These are phyloP conservation scores for Didymella exigua DNA, from an alignment of 2,329 filamentous ascomycete species.

Conservation along the genomic window DNA sequence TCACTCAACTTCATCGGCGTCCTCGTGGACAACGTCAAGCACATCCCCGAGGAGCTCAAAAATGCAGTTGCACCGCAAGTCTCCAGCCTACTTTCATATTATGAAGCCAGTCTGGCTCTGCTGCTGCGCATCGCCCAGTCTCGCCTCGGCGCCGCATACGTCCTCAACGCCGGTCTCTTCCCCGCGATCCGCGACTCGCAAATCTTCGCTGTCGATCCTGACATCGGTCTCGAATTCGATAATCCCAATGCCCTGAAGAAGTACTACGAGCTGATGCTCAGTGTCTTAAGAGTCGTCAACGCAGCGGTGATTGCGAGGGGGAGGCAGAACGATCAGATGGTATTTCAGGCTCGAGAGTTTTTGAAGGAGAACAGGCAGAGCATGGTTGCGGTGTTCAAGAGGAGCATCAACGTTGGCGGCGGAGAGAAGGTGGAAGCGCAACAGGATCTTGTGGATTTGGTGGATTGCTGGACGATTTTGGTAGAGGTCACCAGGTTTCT, in stretches of 20 bases:
- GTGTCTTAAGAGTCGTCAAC: conserved; percentile 80
- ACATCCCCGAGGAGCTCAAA: conserved; percentile 70
- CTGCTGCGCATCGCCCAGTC: conserved; percentile 85
- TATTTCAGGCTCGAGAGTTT: conserved; percentile 79
- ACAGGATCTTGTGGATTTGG: conserved; percentile 73
- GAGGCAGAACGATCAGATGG: conserved; percentile 73
- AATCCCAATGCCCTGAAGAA: conserved; percentile 73
- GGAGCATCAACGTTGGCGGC: conserved; percentile 76
- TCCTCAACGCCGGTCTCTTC: conserved; percentile 91
- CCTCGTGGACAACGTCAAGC: conserved; percentile 83
- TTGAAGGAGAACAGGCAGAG: conserved; percentile 80
- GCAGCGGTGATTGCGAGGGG: conserved; percentile 82
- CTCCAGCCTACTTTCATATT: conserved; percentile 62
- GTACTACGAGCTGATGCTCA: conserved; percentile 83
- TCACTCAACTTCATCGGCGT: conserved; percentile 90
- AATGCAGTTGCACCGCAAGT: conserved; percentile 55
- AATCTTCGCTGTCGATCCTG: conserved; percentile 89
- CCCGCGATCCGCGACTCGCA: conserved; percentile 77
- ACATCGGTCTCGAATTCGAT: conserved; percentile 79
- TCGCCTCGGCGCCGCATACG: conserved; percentile 78
- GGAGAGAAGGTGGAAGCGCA: conserved; percentile 61
- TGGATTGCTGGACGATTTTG: conserved; percentile 83
- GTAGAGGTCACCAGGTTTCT: conserved; percentile 83
- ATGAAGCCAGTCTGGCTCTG: conserved; percentile 78
- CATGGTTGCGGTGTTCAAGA: conserved; percentile 88